Conservation (phyloP, 176 grass and related monocot genomes). For the Neostapfia colusana region DNA sequence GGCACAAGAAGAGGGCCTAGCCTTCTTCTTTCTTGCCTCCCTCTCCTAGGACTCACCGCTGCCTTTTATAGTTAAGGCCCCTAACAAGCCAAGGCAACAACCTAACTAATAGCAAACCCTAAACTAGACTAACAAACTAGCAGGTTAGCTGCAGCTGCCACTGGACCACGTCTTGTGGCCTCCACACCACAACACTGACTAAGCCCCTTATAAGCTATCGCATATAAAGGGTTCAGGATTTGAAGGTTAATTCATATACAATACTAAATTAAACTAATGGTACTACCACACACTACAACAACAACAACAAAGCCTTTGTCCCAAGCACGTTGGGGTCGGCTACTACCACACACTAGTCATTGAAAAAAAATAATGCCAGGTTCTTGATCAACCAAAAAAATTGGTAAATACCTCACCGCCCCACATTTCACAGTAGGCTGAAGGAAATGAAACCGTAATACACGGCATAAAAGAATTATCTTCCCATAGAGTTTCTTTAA, state of each 20-base stretch:
- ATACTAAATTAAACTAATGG: neutral
- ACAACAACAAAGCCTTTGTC: too few species aligned
- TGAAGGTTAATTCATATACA: neutral
- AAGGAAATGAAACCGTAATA: constrained; percentile 2
- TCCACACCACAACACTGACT: neutral
- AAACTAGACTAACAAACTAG: neutral
- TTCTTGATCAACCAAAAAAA: neutral
- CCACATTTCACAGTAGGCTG: neutral
- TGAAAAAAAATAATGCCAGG: neutral
- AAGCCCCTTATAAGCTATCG: neutral
- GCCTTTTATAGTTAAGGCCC: neutral
- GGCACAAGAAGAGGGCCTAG: neutral
- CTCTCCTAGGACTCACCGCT: neutral
- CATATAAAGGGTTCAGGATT: constrained; percentile 7
- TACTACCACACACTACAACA: too few species aligned
- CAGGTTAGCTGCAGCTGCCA: neutral
- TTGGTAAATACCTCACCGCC: neutral
- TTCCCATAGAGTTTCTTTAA: neutral
- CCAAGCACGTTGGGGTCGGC: too few species aligned
- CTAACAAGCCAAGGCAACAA: neutral
- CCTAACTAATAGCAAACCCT: neutral
- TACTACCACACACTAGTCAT: neutral
- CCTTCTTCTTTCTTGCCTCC: neutral
- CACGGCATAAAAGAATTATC: neutral
- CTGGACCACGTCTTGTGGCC: neutral